Evolutionary conservation across 1,284 basidiomycete genomes (phyloP), one percentile per base, ranked within the genome.

Genomic region (Cryptococcus maquisensis): DNA sequence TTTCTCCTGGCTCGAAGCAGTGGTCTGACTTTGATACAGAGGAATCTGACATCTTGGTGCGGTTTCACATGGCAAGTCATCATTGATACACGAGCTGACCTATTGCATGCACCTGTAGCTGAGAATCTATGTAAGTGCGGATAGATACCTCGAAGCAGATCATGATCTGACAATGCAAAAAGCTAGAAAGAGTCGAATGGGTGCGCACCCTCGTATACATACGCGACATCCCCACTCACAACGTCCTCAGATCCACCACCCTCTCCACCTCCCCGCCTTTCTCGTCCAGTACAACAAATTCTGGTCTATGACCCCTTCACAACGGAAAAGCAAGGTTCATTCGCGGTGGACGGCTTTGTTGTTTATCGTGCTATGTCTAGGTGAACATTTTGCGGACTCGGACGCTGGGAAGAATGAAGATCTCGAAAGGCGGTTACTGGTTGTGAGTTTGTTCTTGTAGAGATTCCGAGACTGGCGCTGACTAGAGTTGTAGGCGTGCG

Each of bases 121-220:
- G 6, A 23, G 58, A n/a, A 21, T 57, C 35, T 60, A 60, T 41
- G 58, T 57, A 45, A 49, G 58, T 49, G n/a, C 28, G 6, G 6
- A 6, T 3, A 7, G 28, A n/a, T 7, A 10, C 10, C 28, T 32
- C 28, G 28, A 7, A 37, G 39, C 49, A 47, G 44, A 51, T 16
- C 6, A 18, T 44, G 13, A 6, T 35, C n/a, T 35, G 18, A 18
- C 24, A 5, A 42, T 42, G n/a, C 15, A 5, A 6, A 10, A 35
- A 60, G 59, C 47, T 60, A 20, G 59, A 60, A 54, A 41, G 55
- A 12, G 59, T 60, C 13, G 59, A 60, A 57, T 60, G 59, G 59
- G 59, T 60, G 35, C 28, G 59, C 54, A 4, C 16, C 4, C 3
- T 20, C 5, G 20, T 13, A 26, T 47, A 5, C 12, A 36, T 4